Evolutionary conservation across 2,329 filamentous ascomycete genomes (phyloP), one percentile per base, ranked within the genome.

Genomic region (Cladorrhinum sp.): DNA sequence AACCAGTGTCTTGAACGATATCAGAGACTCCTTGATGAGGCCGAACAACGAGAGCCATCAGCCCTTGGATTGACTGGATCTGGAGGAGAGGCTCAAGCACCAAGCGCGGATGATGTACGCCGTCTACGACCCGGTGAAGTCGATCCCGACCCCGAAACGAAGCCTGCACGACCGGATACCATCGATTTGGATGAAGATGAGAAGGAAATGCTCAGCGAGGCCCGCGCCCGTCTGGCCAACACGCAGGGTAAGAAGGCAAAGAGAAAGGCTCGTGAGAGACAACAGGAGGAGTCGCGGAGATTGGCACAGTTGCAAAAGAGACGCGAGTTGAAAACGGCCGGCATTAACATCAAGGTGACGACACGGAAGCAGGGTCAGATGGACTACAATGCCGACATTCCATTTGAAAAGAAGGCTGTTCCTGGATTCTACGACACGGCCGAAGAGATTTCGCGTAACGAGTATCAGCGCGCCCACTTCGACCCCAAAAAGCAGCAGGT

Each of bases 191-290:
- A 99, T 73, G 95, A 99, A 74, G 95, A 99, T 72, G 95, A 99
- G 76, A 98, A 99, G 79, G 95, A 99, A 77, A 99, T 99, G 95
- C 77, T 99, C 71, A 97, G 93, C 73, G 95, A 99, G 78, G 95
- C 95, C 67, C 91, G 95, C 72, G 95, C 95, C 59, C 92, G 95
- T 78, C 80, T 99, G 65, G 95, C 95, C 65, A 99, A 99, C 71
- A 98, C 95, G 10, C 95, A 98, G 76, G 95, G 95, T 73, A 99
- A 99, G 78, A 99, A 99, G 79, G 95, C 95, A 6, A 99, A 99
- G 81, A 82, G 95, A 67, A 99, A 99, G 81, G 95, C 95, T 32
- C 86, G 95, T 70, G 95, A 99, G 76, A 85, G 95, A 64, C 93
- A 98, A 73, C 84, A 99, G 67, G 95, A 99, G 73, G 93, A 98